Conservation (phyloP, 2,329 filamentous ascomycete species). For the Biscogniauxia mediterranea region DNA sequence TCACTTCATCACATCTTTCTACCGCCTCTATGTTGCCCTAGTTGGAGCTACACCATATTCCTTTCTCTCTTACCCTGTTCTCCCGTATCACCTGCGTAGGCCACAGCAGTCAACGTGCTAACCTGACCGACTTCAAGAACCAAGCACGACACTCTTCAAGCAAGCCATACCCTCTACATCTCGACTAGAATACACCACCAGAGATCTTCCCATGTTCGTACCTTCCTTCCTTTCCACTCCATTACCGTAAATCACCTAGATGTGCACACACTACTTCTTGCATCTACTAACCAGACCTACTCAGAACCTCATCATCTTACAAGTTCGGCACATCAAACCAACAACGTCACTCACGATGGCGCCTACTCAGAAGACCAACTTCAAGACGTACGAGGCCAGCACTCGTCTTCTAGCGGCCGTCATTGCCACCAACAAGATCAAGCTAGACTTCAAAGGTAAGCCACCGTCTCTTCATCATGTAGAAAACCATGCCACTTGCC, state of each 20-base stretch:
- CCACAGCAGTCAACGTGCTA: neutral
- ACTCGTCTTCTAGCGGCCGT: conserved; percentile 60
- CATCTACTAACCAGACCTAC: conserved; percentile 2
- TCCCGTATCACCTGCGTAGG: neutral
- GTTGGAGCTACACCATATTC: neutral
- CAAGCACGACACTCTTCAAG: neutral
- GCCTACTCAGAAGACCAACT: conserved; percentile 46
- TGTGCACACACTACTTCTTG: neutral
- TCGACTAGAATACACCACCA: neutral
- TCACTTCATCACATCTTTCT: too few species aligned
- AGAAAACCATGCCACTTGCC: neutral
- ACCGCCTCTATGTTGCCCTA: neutral
- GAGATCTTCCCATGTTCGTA: conserved; percentile 3
- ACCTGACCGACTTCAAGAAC: neutral
- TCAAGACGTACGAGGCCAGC: conserved; percentile 59
- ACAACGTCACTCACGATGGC: conserved; percentile 39
- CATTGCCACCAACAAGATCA: conserved; percentile 55
- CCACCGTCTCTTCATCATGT: conserved; percentile 1
- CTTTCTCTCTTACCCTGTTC: neutral
- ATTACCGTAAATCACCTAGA: neutral
- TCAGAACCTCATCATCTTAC: conserved; percentile 3
- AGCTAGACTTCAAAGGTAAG: conserved; percentile 63
- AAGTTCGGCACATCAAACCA: neutral
- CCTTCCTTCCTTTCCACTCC: neutral
- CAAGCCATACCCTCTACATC: neutral